A percentile compares a stretch with the other conserved stretches of the same genome.
Evolutionary conservation across 305 asterid species (phyloP).

Genomic region (Fraxinus latifolia): DNA sequence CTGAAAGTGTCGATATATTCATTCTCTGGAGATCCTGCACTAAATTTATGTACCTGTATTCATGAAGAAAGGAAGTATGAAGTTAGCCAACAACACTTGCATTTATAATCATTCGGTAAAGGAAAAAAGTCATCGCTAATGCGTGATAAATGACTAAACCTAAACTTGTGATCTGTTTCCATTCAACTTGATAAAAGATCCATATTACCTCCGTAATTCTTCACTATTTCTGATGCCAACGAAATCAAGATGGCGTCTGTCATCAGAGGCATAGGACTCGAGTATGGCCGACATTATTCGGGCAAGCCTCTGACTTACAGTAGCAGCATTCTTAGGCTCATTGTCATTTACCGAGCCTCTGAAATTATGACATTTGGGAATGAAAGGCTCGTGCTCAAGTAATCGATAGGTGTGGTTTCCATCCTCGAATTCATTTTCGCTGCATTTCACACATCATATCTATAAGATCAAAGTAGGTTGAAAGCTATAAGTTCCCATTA

Average conservation of each 20-base stretch:
- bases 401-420: constrained; percentile 76
- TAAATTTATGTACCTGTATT: constrained; percentile 58
- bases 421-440: constrained; percentile 83
- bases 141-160: too few species aligned
- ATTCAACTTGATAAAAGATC: background rate
- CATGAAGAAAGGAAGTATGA: background rate
- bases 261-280: constrained; percentile 74
- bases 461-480: background rate
- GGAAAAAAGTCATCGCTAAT: background rate
- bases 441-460: constrained; percentile 23
- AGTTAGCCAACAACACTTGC: background rate
- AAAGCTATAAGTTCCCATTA: background rate
- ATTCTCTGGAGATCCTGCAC: constrained; percentile 81
- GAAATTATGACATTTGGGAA: constrained; percentile 73
- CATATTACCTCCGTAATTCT: constrained; percentile 75
- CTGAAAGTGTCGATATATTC: constrained; percentile 47
- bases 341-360: constrained; percentile 61
- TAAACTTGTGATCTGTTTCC: background rate
- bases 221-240: constrained; percentile 80
- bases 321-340: constrained; percentile 57
- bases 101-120: background rate
- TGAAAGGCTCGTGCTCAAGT: constrained; percentile 81
- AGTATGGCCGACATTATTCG: constrained; percentile 76
- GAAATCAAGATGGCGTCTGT: constrained; percentile 60
- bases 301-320: constrained; percentile 51